Evolutionary conservation across 148 eudicot genomes (phyloP), one percentile per base, ranked within the genome.

Genomic region (Gaultheria prostrata): DNA sequence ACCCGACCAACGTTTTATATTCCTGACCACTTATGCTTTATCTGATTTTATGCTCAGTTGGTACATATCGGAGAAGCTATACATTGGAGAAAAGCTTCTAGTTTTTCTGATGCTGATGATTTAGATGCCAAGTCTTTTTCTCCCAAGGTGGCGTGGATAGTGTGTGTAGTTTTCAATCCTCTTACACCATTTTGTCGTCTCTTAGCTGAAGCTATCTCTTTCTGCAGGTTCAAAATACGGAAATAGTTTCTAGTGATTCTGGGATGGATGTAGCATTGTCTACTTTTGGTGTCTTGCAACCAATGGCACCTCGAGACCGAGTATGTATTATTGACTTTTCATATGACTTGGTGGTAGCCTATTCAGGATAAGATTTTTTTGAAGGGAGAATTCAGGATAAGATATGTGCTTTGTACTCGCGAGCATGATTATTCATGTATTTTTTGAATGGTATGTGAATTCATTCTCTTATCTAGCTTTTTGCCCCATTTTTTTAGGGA

Each of bases 51-150:
- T 84, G 85, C 87, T 87, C 92, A 96, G 98, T 67, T 94, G 77
- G 93, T 96, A 50, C 90, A 90, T 87, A 85, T 82, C 59, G 93
- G 90, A 82, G 97, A 91, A 86, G 81, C 91, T 46, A 87, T 84
- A 88, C 77, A 85, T 88, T 77, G 88, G 85, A 89, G 87, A 87
- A 89, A 92, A 82, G 79, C 79, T 54, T 86, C 90, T 54, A 94
- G 94, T 83, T 90, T 88, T 76, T 93, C 95, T 65, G 97, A 93
- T 76, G 84, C 83, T 76, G 95, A 90, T 82, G 95, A 91, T 86
- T 70, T 91, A 61, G 94, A 91, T 84, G 84, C 86, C 49, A 91
- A 89, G 86, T 83, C 89, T 87, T 80, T 87, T 89, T 90, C 85
- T 53, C 81, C 88, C 43, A 86, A 94, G 98, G 98, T 95, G 78